phyloP scores from a whole-genome alignment of 78 protist genomes.

The Monosiga brevicollis region DNA sequence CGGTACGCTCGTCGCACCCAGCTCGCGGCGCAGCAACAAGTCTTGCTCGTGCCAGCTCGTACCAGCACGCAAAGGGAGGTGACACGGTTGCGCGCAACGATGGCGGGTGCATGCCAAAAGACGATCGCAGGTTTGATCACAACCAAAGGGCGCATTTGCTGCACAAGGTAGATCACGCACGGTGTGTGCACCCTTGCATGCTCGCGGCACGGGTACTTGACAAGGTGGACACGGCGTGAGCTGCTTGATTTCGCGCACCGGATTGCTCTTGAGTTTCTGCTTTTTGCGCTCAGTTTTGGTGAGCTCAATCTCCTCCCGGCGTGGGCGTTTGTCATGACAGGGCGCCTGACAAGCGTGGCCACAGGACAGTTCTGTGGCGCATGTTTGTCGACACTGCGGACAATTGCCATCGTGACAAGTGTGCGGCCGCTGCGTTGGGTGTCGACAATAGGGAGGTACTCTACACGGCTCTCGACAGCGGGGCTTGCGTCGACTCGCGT shows the following conservation, averaged over 20 bases:
- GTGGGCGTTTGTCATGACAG: neutral
- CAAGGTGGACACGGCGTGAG: neutral
- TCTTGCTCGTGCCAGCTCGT: no score
- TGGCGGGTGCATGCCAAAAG: conserved; percentile 3
- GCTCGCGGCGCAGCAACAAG: no score
- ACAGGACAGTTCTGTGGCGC: neutral
- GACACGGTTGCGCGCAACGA: neutral
- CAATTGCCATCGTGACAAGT: neutral
- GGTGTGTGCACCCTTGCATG: neutral
- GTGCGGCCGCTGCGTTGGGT: neutral
- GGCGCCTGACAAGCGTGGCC: neutral
- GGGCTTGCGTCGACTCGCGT: neutral
- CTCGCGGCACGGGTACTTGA: neutral
- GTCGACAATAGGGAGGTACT: neutral
- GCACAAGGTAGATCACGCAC: neutral
- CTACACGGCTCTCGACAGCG: neutral
- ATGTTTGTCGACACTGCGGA: neutral
- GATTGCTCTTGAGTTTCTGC: neutral
- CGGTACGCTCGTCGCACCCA: no score
- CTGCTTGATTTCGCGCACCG: neutral
- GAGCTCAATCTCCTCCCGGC: neutral
- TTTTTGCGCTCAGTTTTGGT: neutral
- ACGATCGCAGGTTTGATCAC: neutral
- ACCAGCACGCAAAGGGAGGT: no score
- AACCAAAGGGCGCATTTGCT: neutral